Conservation (phyloP, 352 stramenopile genomes). For the Globisporangium yorkense region DNA sequence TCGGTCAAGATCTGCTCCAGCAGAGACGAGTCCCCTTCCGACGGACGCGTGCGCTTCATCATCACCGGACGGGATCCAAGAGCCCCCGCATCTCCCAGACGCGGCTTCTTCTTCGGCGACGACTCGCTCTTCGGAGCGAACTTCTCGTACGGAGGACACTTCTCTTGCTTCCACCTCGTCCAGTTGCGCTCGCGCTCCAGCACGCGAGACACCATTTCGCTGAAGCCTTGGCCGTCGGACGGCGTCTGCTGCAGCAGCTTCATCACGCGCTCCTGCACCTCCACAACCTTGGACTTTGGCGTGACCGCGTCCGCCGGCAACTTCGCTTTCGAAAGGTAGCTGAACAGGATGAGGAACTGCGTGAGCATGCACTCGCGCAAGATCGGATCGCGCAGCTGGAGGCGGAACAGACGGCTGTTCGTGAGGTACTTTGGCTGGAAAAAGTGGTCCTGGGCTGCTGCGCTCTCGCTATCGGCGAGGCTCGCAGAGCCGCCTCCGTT, state of each 20-base stretch:
- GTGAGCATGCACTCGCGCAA: constrained; percentile 87
- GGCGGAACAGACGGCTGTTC: constrained; percentile 86
- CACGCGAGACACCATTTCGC: constrained; percentile 82
- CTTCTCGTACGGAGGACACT: constrained; percentile 76
- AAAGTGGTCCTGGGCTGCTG: constrained; percentile 47
- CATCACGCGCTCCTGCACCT: constrained; percentile 67
- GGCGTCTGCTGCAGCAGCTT: constrained; percentile 81
- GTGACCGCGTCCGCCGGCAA: constrained; percentile 38
- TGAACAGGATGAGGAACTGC: constrained; percentile 83
- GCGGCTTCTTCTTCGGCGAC: constrained; percentile 29
- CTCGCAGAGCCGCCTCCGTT: constrained; percentile 1
- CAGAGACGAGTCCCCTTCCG: constrained; percentile 22
- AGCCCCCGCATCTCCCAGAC: constrained; percentile 28
- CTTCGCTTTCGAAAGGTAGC: constrained; percentile 59
- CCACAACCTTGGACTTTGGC: constrained; percentile 51
- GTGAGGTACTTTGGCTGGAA: constrained; percentile 92
- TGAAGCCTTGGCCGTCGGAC: constrained; percentile 81
- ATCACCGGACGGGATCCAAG: constrained; percentile 13
- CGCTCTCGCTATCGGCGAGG: neutral
- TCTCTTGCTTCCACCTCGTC: constrained; percentile 90
- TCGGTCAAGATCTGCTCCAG: constrained; percentile 78
- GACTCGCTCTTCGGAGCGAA: constrained; percentile 25
- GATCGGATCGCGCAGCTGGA: constrained; percentile 88
- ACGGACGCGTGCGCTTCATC: constrained; percentile 16
- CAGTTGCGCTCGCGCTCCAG: constrained; percentile 87